Evolutionary conservation across 78 protist genomes (phyloP).

Genomic region (Dictyostelium intermedium): DNA sequence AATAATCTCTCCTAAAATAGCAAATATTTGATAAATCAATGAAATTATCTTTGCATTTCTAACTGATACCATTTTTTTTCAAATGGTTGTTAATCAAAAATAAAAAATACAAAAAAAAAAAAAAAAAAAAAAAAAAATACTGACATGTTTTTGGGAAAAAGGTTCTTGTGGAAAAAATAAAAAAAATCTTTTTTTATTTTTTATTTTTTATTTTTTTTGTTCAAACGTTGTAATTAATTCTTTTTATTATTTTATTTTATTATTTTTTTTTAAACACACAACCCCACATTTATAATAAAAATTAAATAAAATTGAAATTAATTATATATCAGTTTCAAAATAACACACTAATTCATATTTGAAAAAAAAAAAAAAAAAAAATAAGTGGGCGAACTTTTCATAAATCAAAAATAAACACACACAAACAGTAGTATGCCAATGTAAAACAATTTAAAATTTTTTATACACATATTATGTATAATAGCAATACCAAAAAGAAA

Average conservation of each 20-base stretch:
- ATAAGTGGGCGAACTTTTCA: background rate
- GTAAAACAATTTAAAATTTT: background rate
- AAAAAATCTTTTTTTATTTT: background rate
- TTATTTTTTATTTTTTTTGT: background rate
- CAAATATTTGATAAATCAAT: conserved; percentile 1
- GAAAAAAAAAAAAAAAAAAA: too few relatives aligned
- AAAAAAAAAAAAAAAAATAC: background rate
- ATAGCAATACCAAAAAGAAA: background rate
- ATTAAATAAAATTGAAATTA: background rate
- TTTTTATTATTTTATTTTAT: too few relatives aligned
- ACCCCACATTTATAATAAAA: background rate
- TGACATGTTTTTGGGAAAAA: background rate
- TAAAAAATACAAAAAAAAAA: background rate
- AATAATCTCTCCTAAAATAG: background rate
- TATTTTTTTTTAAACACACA: background rate
- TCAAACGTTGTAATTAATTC: too few relatives aligned
- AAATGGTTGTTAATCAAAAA: too few relatives aligned
- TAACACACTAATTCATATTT: background rate
- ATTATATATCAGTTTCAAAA: background rate
- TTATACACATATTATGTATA: background rate
- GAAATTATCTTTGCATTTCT: background rate
- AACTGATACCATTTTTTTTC: background rate
- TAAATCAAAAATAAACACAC: background rate
- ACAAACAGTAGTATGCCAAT: background rate
- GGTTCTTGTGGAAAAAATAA: background rate